Evolutionary conservation across 768 basidiomycete species (phyloP).

Genomic region (Tulasnella sp.): DNA sequence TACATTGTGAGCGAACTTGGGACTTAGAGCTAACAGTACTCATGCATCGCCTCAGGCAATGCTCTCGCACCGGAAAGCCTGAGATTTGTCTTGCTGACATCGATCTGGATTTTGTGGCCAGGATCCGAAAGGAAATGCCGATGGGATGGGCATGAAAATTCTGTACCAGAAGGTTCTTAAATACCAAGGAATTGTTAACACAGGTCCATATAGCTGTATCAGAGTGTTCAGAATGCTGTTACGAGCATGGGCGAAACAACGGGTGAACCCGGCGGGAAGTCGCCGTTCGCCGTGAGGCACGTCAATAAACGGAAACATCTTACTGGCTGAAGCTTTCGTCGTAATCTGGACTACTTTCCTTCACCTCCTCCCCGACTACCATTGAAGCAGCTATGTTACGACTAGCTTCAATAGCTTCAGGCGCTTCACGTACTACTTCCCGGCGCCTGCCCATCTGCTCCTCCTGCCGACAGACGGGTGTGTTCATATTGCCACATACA

Average conservation of each 20-base stretch:
- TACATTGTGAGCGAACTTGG: neutral
- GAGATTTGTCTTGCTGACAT: slow-evolving; percentile 18
- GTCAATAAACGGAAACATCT: too few species aligned
- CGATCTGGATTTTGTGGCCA: slow-evolving; percentile 16
- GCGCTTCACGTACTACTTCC: neutral
- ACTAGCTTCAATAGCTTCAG: neutral
- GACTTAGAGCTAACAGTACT: neutral
- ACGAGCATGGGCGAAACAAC: too few species aligned
- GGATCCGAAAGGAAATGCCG: slow-evolving; percentile 19
- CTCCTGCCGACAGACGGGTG: neutral
- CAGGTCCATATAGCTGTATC: too few species aligned
- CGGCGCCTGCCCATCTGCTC: slow-evolving; percentile 3
- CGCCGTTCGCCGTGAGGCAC: too few species aligned
- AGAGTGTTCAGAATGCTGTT: too few species aligned
- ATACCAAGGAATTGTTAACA: too few species aligned
- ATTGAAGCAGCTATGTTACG: neutral
- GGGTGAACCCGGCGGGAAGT: too few species aligned
- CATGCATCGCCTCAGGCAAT: slow-evolving; percentile 14
- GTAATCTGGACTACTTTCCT: too few species aligned
- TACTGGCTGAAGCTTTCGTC: too few species aligned
- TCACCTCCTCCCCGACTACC: neutral
- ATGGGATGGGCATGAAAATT: slow-evolving; percentile 15
- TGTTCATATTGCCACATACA: slow-evolving; percentile 4
- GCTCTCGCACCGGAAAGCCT: slow-evolving; percentile 7
- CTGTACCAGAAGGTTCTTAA: too few species aligned